A percentile compares a stretch with the other conserved stretches of the same genome.
phyloP scores from a whole-genome alignment of 2,329 filamentous ascomycete species.

The Aschersonia sp. region DNA sequence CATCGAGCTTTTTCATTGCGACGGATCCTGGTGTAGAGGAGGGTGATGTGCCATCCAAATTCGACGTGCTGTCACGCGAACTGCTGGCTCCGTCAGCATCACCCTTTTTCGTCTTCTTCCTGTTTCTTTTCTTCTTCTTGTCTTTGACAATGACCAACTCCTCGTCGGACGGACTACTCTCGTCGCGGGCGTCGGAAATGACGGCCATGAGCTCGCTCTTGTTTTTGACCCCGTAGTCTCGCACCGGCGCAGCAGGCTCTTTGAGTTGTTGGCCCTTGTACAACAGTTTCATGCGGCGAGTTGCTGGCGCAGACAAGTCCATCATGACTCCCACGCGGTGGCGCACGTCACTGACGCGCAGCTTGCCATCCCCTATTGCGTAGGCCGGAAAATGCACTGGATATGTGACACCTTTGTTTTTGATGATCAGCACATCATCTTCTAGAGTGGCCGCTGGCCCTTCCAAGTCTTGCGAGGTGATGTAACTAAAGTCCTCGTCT shows the following conservation, averaged over 20 bases:
- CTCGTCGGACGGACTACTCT: conserved; percentile 24
- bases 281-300: conserved; percentile 46
- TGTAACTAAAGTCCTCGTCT: conserved; percentile 68
- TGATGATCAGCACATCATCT: conserved; percentile 58
- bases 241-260: conserved; percentile 41
- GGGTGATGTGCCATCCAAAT: conserved; percentile 15
- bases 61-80: conserved; percentile 27
- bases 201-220: conserved; percentile 42
- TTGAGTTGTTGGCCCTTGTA: conserved; percentile 62
- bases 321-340: conserved; percentile 54
- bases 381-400: conserved; percentile 61
- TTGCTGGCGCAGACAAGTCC: conserved; percentile 39
- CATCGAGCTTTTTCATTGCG: conserved; percentile 43
- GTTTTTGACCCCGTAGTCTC: conserved; percentile 47
- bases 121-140: conserved; percentile 29
- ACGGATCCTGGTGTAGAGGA: conserved; percentile 20
- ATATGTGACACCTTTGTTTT: conserved; percentile 50
- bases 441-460: conserved; percentile 25
- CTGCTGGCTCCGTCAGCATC: conserved; percentile 27
- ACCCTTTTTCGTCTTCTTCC: conserved; percentile 12
- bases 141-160: conserved; percentile 25
- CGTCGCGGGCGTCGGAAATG: conserved; percentile 22
- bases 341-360: conserved; percentile 50
- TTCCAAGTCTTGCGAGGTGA: conserved; percentile 61
- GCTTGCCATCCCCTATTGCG: conserved; percentile 58